Evolutionary conservation across 495 filamentous ascomycete species (phyloP).

Genomic region (Xylaria sp.): DNA sequence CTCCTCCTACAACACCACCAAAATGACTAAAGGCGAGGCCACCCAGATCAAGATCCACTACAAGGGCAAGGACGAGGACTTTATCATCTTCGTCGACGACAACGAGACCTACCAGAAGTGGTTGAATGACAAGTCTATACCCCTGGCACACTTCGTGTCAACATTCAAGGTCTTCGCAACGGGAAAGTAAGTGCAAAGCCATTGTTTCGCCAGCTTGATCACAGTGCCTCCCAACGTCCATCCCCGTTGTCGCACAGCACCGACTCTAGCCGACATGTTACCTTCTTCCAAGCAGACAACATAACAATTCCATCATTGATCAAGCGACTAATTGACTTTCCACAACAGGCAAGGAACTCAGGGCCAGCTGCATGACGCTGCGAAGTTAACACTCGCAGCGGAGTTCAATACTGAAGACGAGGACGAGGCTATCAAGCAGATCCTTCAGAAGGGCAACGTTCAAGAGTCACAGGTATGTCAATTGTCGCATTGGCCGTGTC

Average conservation of each 20-base stretch:
- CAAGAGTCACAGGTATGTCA: conserved; percentile 71
- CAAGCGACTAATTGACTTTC: conserved; percentile 32
- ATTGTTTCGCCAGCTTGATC: background rate
- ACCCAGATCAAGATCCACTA: conserved; percentile 82
- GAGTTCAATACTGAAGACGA: conserved; percentile 85
- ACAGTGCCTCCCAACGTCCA: background rate
- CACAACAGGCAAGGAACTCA: conserved; percentile 79
- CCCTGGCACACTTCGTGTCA: conserved; percentile 83
- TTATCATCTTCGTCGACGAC: conserved; percentile 87
- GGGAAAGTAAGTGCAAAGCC: conserved; percentile 72
- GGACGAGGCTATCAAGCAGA: conserved; percentile 79
- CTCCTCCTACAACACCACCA: conserved; percentile 39
- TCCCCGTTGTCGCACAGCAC: background rate
- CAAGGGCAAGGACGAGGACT: conserved; percentile 89
- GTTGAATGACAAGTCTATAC: conserved; percentile 78
- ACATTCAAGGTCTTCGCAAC: conserved; percentile 91
- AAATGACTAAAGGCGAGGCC: conserved; percentile 82
- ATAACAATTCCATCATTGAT: background rate
- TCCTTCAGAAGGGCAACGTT: conserved; percentile 75
- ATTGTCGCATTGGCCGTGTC: background rate
- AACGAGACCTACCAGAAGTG: conserved; percentile 75
- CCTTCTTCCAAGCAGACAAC: background rate
- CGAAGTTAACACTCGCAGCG: conserved; percentile 73
- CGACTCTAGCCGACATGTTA: background rate
- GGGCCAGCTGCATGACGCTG: conserved; percentile 77